Percentiles rank a stretch among this genome's conserved stretches.
phyloP scores from a whole-genome alignment of 2,329 filamentous ascomycete species.

The Fusarium anguioides region DNA sequence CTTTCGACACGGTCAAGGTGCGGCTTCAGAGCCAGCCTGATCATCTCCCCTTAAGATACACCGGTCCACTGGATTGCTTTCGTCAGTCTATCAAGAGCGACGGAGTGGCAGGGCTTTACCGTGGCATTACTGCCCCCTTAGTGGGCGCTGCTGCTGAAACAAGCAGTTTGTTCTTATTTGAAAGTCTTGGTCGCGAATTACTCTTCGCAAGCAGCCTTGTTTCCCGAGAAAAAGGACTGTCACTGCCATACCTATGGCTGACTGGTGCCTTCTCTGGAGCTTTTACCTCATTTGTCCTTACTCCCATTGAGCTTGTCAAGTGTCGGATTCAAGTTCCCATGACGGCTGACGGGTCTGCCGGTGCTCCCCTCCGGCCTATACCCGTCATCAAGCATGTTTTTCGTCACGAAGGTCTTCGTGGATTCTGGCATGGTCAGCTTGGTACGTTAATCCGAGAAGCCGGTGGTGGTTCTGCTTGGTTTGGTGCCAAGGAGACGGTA shows the following conservation, averaged over 20 bases:
- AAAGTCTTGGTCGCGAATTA: conserved; percentile 76
- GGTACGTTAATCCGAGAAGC: conserved; percentile 95
- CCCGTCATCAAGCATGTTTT: conserved; percentile 83
- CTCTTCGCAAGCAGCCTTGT: conserved; percentile 66
- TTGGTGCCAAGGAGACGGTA: conserved; percentile 87
- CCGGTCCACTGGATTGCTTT: conserved; percentile 92
- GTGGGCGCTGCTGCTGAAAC: conserved; percentile 92
- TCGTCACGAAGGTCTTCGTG: conserved; percentile 80
- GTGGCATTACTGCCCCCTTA: conserved; percentile 91
- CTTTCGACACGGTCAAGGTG: conserved; percentile 98
- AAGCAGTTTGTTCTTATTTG: conserved; percentile 92
- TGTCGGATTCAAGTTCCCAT: conserved; percentile 93
- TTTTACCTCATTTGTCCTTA: conserved; percentile 90
- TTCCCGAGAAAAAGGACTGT: conserved; percentile 68
- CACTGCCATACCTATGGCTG: conserved; percentile 78
- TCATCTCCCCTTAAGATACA: conserved; percentile 82
- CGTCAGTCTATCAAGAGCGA: conserved; percentile 83
- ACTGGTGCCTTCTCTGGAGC: conserved; percentile 89
- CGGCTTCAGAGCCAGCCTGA: conserved; percentile 95
- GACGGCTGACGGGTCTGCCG: conserved; percentile 54
- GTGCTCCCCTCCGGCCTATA: conserved; percentile 69
- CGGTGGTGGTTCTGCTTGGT: conserved; percentile 94
- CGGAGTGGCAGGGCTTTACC: conserved; percentile 85
- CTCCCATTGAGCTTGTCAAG: conserved; percentile 96
- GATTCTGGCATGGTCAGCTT: conserved; percentile 95